These are phyloP conservation scores for Saturnispora saitoi DNA, from an alignment of 805 yeast genomes.

Conservation along the genomic window DNA sequence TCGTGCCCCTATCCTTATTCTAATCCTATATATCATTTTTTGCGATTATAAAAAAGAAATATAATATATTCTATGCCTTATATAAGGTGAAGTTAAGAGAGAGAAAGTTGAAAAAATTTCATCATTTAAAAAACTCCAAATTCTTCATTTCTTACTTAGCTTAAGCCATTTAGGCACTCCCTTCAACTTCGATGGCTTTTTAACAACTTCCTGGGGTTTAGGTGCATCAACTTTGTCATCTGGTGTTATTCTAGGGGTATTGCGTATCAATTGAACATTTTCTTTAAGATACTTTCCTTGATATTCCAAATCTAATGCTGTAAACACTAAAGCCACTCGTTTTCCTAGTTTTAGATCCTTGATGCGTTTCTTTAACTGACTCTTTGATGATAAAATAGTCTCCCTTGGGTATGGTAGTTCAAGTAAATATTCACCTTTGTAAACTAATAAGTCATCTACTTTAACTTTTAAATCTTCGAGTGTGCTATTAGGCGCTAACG, in stretches of 20 bases:
- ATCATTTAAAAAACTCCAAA: too few relatives aligned
- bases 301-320: background rate
- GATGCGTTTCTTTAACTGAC: background rate
- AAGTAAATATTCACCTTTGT: background rate
- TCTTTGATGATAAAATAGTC: background rate
- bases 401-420: constrained; percentile 3
- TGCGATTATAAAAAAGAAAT: too few relatives aligned
- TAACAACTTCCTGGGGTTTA: background rate
- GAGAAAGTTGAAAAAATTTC: too few relatives aligned
- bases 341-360: background rate
- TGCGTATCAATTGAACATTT: background rate
- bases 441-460: constrained; percentile 1
- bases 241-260: background rate
- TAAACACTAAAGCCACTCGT: constrained; percentile 2
- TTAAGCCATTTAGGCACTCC: constrained; percentile 6
- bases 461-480: background rate
- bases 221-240: background rate
- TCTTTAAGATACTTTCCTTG: background rate
- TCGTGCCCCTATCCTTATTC: too few relatives aligned
- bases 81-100: too few relatives aligned
- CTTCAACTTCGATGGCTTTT: background rate
- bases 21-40: too few relatives aligned
- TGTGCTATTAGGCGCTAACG: background rate
- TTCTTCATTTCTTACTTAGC: constrained; percentile 5
- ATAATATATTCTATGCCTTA: too few relatives aligned